phyloP scores from a whole-genome alignment of 2,329 filamentous ascomycete species.

The Ophiostoma triangulosporum region DNA sequence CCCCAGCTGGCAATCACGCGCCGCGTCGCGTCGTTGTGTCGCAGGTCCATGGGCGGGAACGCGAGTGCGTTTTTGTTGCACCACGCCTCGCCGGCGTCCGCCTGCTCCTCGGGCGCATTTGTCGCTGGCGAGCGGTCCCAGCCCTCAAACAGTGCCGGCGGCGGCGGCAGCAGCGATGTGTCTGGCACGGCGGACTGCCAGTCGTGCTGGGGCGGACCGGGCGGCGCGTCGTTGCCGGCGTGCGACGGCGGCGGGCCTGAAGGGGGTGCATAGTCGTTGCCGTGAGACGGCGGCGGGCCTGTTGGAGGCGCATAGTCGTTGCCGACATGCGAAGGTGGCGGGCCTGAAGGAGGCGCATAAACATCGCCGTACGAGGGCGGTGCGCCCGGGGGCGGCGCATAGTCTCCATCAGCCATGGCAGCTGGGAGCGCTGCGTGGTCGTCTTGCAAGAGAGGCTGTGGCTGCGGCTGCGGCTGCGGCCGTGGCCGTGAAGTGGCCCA shows the following conservation, averaged over 20 bases:
- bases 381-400: constrained; percentile 12
- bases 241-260: constrained; percentile 6
- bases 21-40: constrained; percentile 11
- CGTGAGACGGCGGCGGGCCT: constrained; percentile 13
- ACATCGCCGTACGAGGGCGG: constrained; percentile 7
- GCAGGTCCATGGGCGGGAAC: constrained; percentile 30
- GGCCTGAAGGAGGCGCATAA: constrained; percentile 16
- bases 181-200: constrained; percentile 61
- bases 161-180: constrained; percentile 57
- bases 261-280: constrained; percentile 15
- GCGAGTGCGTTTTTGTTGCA: constrained; percentile 46
- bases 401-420: neutral
- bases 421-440: neutral
- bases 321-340: neutral
- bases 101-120: constrained; percentile 38
- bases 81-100: constrained; percentile 53
- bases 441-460: neutral
- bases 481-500: neutral
- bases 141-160: constrained; percentile 50
- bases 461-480: neutral
- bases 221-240: neutral
- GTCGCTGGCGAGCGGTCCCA: constrained; percentile 52
- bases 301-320: constrained; percentile 13
- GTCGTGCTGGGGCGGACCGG: constrained; percentile 34
- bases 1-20: constrained; percentile 36